Evolutionary conservation across 2,329 filamentous ascomycete genomes (phyloP).

Genomic region (Tolypocladium endophyticum): DNA sequence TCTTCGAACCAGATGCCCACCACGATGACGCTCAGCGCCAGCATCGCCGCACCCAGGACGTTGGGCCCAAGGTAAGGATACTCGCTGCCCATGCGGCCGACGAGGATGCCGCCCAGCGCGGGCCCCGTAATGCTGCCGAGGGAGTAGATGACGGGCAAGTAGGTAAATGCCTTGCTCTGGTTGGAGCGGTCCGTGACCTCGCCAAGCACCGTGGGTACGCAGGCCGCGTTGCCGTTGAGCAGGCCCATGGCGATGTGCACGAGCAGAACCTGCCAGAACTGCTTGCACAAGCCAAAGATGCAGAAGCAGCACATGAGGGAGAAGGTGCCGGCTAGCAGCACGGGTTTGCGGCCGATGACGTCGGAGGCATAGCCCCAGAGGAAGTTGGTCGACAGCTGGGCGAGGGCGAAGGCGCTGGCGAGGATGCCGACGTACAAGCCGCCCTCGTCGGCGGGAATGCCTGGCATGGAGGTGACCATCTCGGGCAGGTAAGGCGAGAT

Average conservation of each 20-base stretch:
- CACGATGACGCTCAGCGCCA: conserved; percentile 62
- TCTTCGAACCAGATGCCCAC: conserved; percentile 79
- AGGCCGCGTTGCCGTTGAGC: conserved; percentile 88
- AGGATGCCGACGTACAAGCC: conserved; percentile 86
- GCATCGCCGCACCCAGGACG: conserved; percentile 60
- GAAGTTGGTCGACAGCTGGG: conserved; percentile 87
- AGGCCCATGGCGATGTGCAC: conserved; percentile 87
- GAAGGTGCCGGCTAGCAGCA: conserved; percentile 70
- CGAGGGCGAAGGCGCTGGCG: conserved; percentile 82
- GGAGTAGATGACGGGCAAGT: conserved; percentile 92
- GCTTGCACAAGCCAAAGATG: conserved; percentile 76
- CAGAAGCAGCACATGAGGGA: conserved; percentile 72
- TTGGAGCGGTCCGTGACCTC: conserved; percentile 94
- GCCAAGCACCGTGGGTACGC: conserved; percentile 86
- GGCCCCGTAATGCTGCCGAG: conserved; percentile 89
- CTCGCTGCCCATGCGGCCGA: conserved; percentile 47
- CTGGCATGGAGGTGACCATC: conserved; percentile 81
- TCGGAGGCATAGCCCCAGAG: conserved; percentile 47
- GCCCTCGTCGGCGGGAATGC: conserved; percentile 58
- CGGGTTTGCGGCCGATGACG: conserved; percentile 61
- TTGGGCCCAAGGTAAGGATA: conserved; percentile 86
- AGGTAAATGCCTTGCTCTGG: conserved; percentile 87
- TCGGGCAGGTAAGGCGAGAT: conserved; percentile 91
- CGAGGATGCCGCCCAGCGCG: conserved; percentile 76
- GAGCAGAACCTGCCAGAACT: conserved; percentile 71